These are phyloP conservation scores for Candida palmyrensis DNA, from an alignment of 805 yeast species.

Conservation along the genomic window DNA sequence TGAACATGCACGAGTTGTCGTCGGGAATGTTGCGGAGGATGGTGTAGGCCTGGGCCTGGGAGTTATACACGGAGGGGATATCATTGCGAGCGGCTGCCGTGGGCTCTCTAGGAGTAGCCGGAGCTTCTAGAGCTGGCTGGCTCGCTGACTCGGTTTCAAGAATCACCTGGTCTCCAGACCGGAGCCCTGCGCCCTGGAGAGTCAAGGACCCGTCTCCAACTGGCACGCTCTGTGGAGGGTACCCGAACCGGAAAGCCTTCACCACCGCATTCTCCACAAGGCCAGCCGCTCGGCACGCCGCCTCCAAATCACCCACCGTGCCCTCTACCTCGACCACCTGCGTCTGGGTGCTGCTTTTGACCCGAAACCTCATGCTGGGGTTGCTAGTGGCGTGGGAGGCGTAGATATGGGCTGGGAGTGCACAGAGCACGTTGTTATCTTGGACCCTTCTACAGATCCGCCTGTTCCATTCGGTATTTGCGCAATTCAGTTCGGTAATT, in stretches of 20 bases:
- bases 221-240: conserved; percentile 52
- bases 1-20: conserved; percentile 75
- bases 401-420: too few relatives aligned
- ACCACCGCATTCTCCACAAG: too few relatives aligned
- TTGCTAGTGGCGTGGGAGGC: too few relatives aligned
- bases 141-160: conserved; percentile 17
- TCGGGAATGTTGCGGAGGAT: conserved; percentile 61
- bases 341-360: conserved; percentile 6
- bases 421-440: too few relatives aligned
- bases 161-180: conserved; percentile 55
- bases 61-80: conserved; percentile 21
- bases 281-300: too few relatives aligned
- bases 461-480: too few relatives aligned
- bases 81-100: conserved; percentile 7
- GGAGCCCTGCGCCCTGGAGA: conserved; percentile 41
- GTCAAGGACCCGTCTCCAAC: conserved; percentile 6
- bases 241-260: conserved; percentile 51
- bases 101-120: background rate
- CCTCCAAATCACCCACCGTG: too few relatives aligned
- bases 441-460: too few relatives aligned
- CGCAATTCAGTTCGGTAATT: too few relatives aligned
- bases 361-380: conserved; percentile 14
- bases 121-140: background rate
- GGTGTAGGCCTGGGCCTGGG: conserved; percentile 25
- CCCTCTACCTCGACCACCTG: conserved; percentile 22